Base-by-base conservation (phyloP, 371 early-diverging fungal genomes). In the Coemansia sp. region DNA sequence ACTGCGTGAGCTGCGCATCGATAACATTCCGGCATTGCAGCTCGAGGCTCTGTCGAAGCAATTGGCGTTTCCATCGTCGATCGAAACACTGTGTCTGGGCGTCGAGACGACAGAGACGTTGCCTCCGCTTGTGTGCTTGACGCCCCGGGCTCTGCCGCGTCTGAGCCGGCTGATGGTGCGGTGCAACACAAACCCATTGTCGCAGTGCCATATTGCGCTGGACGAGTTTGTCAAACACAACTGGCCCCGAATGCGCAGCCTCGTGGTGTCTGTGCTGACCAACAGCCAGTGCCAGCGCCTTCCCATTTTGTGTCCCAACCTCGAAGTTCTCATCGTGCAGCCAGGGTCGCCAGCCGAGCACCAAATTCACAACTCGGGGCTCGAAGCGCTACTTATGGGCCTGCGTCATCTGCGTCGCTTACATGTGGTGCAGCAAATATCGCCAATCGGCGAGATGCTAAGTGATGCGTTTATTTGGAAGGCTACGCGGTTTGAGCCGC, bases 371-470 rank as follows among this genome's bases (percentile, higher is more conserved):
- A 76, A 76, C 68, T 54, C 63, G 8, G 77, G 77, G n/a, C 62
- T 76, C 16, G 77, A 76, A 55, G 64, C 77, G 1, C 50, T 76
- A 29, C 66, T 76, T 26, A 59, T 65, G 59, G 72, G 72, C 10
- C 52, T 72, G 59, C 72, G 66, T 24, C 63, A 22, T 5, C 52
- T 76, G 56, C 72, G 68, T 24, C 72, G 77, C 10, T 66, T 76
- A 24, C 67, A 72, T 16, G 45, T 76, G 11, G 77, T 76, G 40
- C 77, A 76, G 65, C 77, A 76, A 66, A 71, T 76, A 5, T 76
- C 77, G 57, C 77, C 77, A 7, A 68, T 76, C 37, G 77, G 77
- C 61, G 77, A 76, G 60, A 76, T 76, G 77, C 66, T 76, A 42
- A 76, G 72, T 37, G 77, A 76, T 59, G 68, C 51, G 21, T 76